Evolutionary conservation across 2,329 filamentous ascomycete genomes (phyloP), one percentile per base, ranked within the genome.

Genomic region (Venturia aucupariae): DNA sequence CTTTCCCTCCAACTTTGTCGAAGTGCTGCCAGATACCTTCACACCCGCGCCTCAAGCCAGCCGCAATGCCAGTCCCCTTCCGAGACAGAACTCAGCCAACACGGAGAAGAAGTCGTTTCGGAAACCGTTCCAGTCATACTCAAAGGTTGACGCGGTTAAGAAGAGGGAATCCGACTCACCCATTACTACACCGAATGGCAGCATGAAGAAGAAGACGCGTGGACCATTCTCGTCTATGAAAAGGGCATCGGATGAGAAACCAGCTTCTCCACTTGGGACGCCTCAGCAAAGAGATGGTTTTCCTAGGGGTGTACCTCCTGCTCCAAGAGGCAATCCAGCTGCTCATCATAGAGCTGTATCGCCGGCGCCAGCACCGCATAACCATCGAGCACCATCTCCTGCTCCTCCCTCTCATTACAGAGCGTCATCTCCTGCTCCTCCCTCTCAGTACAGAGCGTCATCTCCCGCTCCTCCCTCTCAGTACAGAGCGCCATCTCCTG

Each of bases 1-100:
- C 24, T 99, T 99, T 72, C 94, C 94, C 0, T 97, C 92, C 71
- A 99, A 99, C 78, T 99, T 99, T 73, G 94, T 99, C 73, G 86
- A 95, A 74, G 84, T 99, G 6, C 83, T 99, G 39, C 89, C 90
- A 64, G 86, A 94, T 66, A 85, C 86, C 74, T 97, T 95, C 74
- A 87, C 90, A 65, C 94, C 94, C 19, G 75, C 79, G 66, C 79
- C 67, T 78, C 79, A 68, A 76, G 84, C 69, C 76, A 91, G 76
- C 78, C 86, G 67, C 78, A 86, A 79, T 65, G 82, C 79, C 69
- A 79, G 75, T 64, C 79, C 76, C 46, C 75, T 78, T 64, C 76
- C 78, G 15, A 55, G 59, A 41, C 59, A 61, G 41, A 46, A 60
- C 38, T 64, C 63, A 11, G 63, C 38, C 22, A 64, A 60, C n/a